Evolutionary conservation across 164 flowering plant species (phyloP).

Genomic region (Euptelea pleiosperma): DNA sequence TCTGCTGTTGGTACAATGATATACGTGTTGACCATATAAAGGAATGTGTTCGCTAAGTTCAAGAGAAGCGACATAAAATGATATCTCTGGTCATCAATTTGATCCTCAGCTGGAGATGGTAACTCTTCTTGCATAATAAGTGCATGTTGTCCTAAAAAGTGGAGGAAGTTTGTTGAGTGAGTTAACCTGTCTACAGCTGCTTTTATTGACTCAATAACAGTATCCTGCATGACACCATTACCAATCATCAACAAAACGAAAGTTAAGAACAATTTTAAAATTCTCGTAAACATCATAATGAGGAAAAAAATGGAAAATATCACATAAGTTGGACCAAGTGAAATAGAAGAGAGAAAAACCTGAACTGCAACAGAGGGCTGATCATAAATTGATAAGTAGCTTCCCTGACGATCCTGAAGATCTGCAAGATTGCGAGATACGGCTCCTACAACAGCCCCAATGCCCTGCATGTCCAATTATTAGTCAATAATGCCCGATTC

Average conservation of each 20-base stretch:
- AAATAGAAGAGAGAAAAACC: slow-evolving; percentile 21
- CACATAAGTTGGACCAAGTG: neutral
- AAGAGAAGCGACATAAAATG: slow-evolving; percentile 50
- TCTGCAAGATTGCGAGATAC: slow-evolving; percentile 52
- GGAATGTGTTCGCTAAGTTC: slow-evolving; percentile 53
- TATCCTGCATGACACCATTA: slow-evolving; percentile 37
- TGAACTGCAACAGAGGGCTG: slow-evolving; percentile 34
- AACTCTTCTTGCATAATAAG: slow-evolving; percentile 50
- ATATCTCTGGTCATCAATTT: slow-evolving; percentile 32
- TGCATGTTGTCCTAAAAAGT: slow-evolving; percentile 56
- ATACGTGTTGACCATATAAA: slow-evolving; percentile 61
- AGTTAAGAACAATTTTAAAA: neutral
- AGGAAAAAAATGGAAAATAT: no score
- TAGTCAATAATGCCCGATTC: slow-evolving; percentile 1
- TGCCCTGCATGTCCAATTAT: slow-evolving; percentile 32
- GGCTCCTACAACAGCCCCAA: slow-evolving; percentile 57
- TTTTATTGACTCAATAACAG: slow-evolving; percentile 43
- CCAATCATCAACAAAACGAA: slow-evolving; percentile 5
- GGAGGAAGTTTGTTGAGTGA: slow-evolving; percentile 46
- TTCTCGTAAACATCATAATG: no score
- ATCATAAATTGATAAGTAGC: slow-evolving; percentile 49
- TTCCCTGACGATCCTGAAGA: slow-evolving; percentile 41
- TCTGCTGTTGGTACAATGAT: slow-evolving; percentile 64
- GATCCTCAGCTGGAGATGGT: slow-evolving; percentile 35
- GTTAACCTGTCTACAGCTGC: slow-evolving; percentile 50